Percentiles rank a stretch among this genome's conserved stretches.
phyloP scores from a whole-genome alignment of 352 stramenopile species.

The Phytophthora fragariaefolia region DNA sequence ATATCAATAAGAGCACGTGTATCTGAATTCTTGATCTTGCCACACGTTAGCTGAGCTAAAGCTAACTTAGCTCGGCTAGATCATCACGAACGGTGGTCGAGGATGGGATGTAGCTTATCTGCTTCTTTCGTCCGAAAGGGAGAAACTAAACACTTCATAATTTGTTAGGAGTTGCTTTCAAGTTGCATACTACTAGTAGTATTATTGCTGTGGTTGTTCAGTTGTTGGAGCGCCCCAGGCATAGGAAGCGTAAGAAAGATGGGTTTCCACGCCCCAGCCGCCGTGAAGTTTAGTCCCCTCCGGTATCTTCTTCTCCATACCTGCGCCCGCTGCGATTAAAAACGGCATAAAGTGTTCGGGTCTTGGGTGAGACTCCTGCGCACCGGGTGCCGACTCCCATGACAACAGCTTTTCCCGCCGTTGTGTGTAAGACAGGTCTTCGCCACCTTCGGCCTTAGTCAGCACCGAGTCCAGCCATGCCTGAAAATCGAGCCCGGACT shows the following conservation, averaged over 20 bases:
- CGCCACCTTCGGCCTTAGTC: slow-evolving; percentile 20
- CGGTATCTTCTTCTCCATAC: slow-evolving; percentile 47
- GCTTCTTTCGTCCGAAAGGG: too few species aligned
- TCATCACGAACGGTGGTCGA: too few species aligned
- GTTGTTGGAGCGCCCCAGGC: slow-evolving; percentile 34
- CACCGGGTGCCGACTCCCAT: slow-evolving; percentile 50
- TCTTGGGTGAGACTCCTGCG: slow-evolving; percentile 44
- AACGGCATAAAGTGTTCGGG: slow-evolving; percentile 70
- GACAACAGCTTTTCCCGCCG: slow-evolving; percentile 44
- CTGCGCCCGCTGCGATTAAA: slow-evolving; percentile 54
- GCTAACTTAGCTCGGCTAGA: too few species aligned
- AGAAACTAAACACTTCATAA: too few species aligned
- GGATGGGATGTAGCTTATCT: too few species aligned
- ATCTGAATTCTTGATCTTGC: too few species aligned
- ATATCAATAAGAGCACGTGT: too few species aligned
- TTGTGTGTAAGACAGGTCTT: slow-evolving; percentile 37
- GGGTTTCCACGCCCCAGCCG: slow-evolving; percentile 39
- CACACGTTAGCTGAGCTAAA: too few species aligned
- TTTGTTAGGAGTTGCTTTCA: too few species aligned
- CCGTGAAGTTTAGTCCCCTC: slow-evolving; percentile 45
- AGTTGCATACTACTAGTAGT: neutral
- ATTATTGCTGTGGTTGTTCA: neutral
- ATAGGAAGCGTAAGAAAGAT: slow-evolving; percentile 53
- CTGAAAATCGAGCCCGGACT: slow-evolving; percentile 48
- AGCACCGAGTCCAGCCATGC: slow-evolving; percentile 48